Base-by-base conservation (phyloP, 1,284 basidiomycete species). In the Peniophora sp. region DNA sequence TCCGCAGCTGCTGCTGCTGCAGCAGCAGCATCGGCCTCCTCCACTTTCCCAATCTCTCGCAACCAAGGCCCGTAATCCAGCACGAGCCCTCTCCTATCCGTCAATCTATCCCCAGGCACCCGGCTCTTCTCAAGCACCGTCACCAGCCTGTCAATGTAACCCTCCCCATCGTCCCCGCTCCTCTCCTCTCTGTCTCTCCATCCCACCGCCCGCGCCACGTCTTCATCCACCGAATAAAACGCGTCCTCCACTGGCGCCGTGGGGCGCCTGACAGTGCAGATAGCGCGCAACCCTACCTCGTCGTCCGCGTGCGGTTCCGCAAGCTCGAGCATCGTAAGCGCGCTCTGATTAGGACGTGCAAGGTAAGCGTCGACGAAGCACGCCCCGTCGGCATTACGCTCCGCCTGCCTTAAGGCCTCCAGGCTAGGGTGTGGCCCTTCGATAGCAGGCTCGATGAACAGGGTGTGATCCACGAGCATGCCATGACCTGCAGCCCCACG, bases 21-120 rank as follows among this genome's bases (percentile, higher is more conserved):
- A 6, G 27, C 27, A 58, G 61, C 47, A 52, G 49, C 48, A 50
- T 54, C 58, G 43, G 53, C 55, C 61, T 75, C 74, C 58, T 96
- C 92, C 22, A 71, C 69, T 14, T 55, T 61, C n/a, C 87, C 80
- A 65, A 96, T 88, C 51, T 69, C 59, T 51, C 83, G 74, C 41
- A 93, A 68, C 65, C 76, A 78, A 23, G 92, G 85, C 55, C 81
- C 70, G 62, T 90, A 88, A 48, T 95, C 89, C 59, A 85, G 64
- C 58, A 78, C 71, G 47, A 83, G 66, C 55, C 72, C 69, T 23
- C 10, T 65, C 56, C 10, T 60, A 49, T 53, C 43, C 27, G 55
- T 55, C 56, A 58, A 51, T 43, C 63, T 68, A 50, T 63, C 55
- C 62, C 55, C 59, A 16, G 67, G 64, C 45, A 76, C 65, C 32